These are phyloP conservation scores for Hylodesmum podocarpum DNA, from an alignment of 306 rosid genomes.

Conservation along the genomic window DNA sequence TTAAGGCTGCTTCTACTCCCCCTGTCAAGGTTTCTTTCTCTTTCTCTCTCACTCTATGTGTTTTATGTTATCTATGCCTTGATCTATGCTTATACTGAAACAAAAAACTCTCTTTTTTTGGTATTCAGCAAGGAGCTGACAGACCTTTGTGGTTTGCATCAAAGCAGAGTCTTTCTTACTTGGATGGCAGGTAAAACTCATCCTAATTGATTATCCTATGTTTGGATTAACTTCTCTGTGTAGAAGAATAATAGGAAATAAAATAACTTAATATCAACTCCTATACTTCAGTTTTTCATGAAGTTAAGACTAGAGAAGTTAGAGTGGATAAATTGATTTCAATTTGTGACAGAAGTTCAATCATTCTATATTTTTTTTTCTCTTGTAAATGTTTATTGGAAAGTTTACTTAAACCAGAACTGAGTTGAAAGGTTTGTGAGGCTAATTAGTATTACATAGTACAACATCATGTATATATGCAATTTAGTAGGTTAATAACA, in stretches of 20 bases:
- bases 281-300: no score
- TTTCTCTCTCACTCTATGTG: not conserved
- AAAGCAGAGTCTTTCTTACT: conserved; percentile 91
- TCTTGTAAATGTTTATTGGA: no score
- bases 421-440: not conserved
- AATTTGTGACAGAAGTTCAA: no score
- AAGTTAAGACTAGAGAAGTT: no score
- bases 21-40: conserved; percentile 74
- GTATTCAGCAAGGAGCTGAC: conserved; percentile 81
- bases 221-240: no score
- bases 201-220: not conserved
- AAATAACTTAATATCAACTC: no score
- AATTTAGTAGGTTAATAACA: not conserved
- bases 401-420: no score
- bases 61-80: not conserved
- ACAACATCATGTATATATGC: no score
- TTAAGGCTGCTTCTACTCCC: conserved; percentile 73
- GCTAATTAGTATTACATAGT: no score
- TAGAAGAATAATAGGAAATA: no score
- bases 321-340: no score
- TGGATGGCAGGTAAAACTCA: conserved; percentile 85
- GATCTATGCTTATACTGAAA: not conserved
- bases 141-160: conserved; percentile 97
- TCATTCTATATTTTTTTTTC: no score
- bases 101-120: not conserved